These are phyloP conservation scores for Persicaria maculosa DNA, from an alignment of 148 eudicot genomes.

Conservation along the genomic window DNA sequence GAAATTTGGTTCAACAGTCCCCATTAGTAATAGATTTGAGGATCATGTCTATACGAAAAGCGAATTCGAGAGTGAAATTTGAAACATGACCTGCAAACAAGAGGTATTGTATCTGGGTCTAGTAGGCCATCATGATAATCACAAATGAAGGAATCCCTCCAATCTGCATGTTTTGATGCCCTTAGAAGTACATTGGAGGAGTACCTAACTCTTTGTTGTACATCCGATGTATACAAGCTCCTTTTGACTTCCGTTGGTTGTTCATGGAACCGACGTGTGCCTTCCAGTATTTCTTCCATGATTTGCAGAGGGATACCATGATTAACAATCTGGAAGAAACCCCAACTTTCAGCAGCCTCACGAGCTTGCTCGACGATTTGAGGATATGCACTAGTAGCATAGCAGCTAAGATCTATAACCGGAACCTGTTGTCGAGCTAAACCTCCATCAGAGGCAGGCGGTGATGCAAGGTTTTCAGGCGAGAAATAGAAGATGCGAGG, in stretches of 20 bases:
- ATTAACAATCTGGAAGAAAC: constrained; percentile 36
- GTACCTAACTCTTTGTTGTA: constrained; percentile 28
- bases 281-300: constrained; percentile 31
- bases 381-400: background rate
- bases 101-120: constrained; percentile 37
- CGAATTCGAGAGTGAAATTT: background rate
- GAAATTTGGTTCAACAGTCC: background rate
- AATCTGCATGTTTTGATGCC: constrained; percentile 32
- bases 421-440: constrained; percentile 27
- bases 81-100: constrained; percentile 37
- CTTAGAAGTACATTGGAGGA: constrained; percentile 29
- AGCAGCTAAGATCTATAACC: constrained; percentile 35
- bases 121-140: constrained; percentile 34
- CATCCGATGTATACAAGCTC: constrained; percentile 19
- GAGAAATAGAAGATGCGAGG: constrained; percentile 51
- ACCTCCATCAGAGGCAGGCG: background rate
- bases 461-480: constrained; percentile 19
- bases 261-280: constrained; percentile 28
- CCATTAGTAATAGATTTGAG: background rate
- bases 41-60: background rate
- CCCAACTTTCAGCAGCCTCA: constrained; percentile 32
- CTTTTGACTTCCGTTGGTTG: constrained; percentile 24
- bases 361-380: constrained; percentile 20
- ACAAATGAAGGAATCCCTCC: constrained; percentile 50
- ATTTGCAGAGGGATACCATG: constrained; percentile 30